Percentiles rank a stretch among this genome's conserved stretches.
These are phyloP conservation scores for Podospora didyma DNA, from an alignment of 495 filamentous ascomycete genomes.

Conservation along the genomic window DNA sequence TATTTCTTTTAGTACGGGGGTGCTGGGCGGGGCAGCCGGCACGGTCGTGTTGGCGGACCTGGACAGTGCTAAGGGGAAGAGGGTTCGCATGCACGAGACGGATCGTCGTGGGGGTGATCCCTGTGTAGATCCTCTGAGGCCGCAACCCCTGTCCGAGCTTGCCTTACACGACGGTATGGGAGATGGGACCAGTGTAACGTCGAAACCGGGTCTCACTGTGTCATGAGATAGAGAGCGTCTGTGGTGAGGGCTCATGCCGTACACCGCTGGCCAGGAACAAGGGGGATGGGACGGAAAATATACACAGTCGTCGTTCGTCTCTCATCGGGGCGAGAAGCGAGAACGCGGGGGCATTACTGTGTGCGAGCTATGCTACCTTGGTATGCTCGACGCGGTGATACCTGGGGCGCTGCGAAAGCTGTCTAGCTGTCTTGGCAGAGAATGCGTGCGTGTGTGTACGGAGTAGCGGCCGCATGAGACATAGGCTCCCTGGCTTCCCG, in stretches of 20 bases:
- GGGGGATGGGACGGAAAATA: conserved; percentile 6
- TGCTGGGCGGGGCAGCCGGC: not conserved
- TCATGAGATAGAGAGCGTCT: conserved; percentile 3
- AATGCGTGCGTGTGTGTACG: too few species aligned
- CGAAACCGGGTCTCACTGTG: conserved; percentile 18
- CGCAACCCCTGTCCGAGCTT: conserved; percentile 14
- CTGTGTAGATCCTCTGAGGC: conserved; percentile 19
- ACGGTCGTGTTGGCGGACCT: conserved; percentile 3
- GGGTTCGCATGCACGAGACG: conserved; percentile 16
- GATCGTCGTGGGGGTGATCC: conserved; percentile 25
- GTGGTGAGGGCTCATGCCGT: conserved; percentile 3
- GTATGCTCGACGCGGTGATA: not conserved
- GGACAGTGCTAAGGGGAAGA: conserved; percentile 13
- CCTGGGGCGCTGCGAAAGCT: too few species aligned
- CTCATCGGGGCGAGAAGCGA: not conserved
- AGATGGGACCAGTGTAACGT: conserved; percentile 20
- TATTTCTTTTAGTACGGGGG: conserved; percentile 1
- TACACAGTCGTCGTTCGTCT: not conserved
- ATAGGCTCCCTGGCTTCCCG: too few species aligned
- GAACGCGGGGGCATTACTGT: not conserved
- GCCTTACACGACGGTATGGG: conserved; percentile 12
- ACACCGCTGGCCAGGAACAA: not conserved
- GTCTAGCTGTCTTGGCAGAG: too few species aligned
- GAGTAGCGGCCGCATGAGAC: too few species aligned
- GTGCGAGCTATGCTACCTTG: not conserved